These are phyloP conservation scores for Ashbya aceris DNA, from an alignment of 1,139 yeast genomes.

Conservation along the genomic window DNA sequence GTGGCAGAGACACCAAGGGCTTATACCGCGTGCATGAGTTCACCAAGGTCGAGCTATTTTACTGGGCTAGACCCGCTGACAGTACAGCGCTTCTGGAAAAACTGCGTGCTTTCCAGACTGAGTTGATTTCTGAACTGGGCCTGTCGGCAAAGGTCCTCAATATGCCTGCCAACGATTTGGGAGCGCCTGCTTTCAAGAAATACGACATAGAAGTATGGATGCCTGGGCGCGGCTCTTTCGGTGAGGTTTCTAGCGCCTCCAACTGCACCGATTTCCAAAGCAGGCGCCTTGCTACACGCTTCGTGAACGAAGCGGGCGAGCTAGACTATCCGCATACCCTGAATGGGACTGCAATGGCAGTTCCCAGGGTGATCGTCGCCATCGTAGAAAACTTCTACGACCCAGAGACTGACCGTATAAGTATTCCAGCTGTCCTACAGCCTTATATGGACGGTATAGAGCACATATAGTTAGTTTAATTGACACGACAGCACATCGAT, in stretches of 20 bases:
- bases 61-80: constrained; percentile 49
- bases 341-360: constrained; percentile 94
- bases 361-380: constrained; percentile 85
- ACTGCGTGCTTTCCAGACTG: constrained; percentile 55
- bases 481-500: too few species aligned
- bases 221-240: constrained; percentile 95
- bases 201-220: constrained; percentile 96
- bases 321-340: constrained; percentile 63
- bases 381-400: constrained; percentile 79
- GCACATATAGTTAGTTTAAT: constrained; percentile 11
- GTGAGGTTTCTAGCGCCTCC: constrained; percentile 85
- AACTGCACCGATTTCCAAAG: constrained; percentile 92
- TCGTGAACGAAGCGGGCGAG: constrained; percentile 30
- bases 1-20: constrained; percentile 90
- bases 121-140: constrained; percentile 58
- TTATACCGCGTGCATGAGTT: constrained; percentile 94
- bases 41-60: constrained; percentile 90
- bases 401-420: constrained; percentile 42
- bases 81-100: constrained; percentile 49
- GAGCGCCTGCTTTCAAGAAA: constrained; percentile 87
- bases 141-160: constrained; percentile 71
- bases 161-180: constrained; percentile 87
- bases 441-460: constrained; percentile 57
- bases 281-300: constrained; percentile 66
- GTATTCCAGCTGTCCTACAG: constrained; percentile 60